These are phyloP conservation scores for Cornus suecica DNA, from an alignment of 148 eudicot species.

Conservation along the genomic window DNA sequence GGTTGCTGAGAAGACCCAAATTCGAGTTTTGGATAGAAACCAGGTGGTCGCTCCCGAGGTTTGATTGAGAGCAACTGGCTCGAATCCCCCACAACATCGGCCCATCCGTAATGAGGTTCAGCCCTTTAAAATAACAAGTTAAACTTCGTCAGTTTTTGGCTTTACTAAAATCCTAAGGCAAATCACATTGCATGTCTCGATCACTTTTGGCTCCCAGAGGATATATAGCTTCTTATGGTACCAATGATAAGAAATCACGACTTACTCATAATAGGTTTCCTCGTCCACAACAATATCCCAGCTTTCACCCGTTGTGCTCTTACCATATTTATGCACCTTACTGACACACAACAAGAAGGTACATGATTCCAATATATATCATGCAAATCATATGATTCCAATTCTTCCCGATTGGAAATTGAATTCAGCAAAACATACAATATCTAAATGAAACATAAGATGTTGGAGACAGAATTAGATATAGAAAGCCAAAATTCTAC, in stretches of 20 bases:
- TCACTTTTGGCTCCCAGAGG: too few species aligned
- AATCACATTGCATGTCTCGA: too few species aligned
- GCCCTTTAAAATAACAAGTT: constrained; percentile 44
- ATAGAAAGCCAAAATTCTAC: not conserved
- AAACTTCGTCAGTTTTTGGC: not conserved
- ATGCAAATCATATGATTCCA: not conserved
- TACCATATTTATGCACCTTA: constrained; percentile 95
- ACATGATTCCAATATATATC: not conserved
- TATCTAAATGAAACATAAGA: not conserved
- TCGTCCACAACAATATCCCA: constrained; percentile 97
- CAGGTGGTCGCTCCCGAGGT: constrained; percentile 86
- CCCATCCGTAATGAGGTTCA: constrained; percentile 99
- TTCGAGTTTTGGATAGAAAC: constrained; percentile 66
- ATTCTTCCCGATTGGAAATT: not conserved
- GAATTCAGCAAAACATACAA: not conserved
- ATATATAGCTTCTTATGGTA: too few species aligned
- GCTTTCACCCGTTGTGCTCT: constrained; percentile 94
- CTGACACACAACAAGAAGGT: constrained; percentile 29
- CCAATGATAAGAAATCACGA: not conserved
- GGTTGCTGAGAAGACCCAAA: constrained; percentile 39
- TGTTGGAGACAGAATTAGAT: not conserved
- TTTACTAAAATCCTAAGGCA: not conserved
- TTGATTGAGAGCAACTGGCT: constrained; percentile 74
- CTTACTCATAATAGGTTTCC: constrained; percentile 94
- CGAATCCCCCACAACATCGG: constrained; percentile 95